Evolutionary conservation across 2,329 filamentous ascomycete species (phyloP).

Genomic region (Cladosporium sp.): DNA sequence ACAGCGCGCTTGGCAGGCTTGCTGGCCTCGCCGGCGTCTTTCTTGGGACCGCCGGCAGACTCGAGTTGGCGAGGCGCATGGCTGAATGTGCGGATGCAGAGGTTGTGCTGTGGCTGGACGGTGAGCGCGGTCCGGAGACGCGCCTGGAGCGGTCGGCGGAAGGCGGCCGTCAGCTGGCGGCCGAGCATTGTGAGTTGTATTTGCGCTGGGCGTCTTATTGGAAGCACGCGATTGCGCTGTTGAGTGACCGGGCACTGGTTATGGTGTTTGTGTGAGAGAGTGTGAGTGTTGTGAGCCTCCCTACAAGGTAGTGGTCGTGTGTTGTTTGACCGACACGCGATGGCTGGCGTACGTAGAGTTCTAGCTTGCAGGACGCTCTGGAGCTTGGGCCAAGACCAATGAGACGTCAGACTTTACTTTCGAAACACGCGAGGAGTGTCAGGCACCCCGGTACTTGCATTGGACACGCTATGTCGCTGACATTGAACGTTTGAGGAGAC

Average conservation of each 20-base stretch:
- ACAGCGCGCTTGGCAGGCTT: constrained; percentile 28
- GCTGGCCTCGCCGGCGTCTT: constrained; percentile 30
- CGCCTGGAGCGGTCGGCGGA: constrained; percentile 19
- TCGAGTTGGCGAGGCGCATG: constrained; percentile 20
- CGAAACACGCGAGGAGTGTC: too few relatives aligned
- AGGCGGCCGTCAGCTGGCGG: constrained; percentile 21
- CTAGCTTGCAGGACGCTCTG: background rate
- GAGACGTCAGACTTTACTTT: too few relatives aligned
- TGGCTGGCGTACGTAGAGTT: constrained; percentile 10
- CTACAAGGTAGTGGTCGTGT: too few relatives aligned
- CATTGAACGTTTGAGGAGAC: too few relatives aligned
- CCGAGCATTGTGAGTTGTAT: constrained; percentile 17
- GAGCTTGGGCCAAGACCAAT: background rate
- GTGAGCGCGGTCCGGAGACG: constrained; percentile 15
- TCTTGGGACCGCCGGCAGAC: constrained; percentile 27
- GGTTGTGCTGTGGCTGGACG: constrained; percentile 13
- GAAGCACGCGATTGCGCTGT: constrained; percentile 1
- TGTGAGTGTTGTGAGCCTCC: background rate
- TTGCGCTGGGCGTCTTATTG: background rate
- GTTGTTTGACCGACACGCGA: constrained; percentile 5
- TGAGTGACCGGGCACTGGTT: background rate
- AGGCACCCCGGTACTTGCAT: too few relatives aligned
- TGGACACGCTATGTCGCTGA: too few relatives aligned
- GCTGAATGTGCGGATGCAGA: constrained; percentile 12
- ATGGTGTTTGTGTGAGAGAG: background rate